Evolutionary conservation across 177 flowering plant species (phyloP), one percentile per base, ranked within the genome.

Genomic region (Tripterygium wilfordii): DNA sequence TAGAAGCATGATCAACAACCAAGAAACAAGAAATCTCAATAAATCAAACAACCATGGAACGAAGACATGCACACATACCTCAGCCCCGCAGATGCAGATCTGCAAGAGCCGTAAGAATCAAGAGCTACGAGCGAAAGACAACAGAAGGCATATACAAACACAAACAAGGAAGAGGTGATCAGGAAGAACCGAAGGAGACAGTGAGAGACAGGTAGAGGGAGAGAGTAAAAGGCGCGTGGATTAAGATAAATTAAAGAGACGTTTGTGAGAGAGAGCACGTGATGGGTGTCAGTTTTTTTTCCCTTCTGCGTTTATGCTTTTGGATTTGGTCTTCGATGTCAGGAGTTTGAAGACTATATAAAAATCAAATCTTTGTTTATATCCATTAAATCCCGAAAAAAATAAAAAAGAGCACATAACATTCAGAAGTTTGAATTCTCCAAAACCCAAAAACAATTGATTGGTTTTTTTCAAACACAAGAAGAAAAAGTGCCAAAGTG

Each of bases 201-300:
- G 13, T 10, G 20, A 12, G 33, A 42, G 18, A n/a, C 3, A 26
- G 10, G 7, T 17, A 28, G 6, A 37, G 32, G 24, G 31, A 40
- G 36, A 24, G 42, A 30, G 25, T 42, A 32, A 58, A 46, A 23
- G 57, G 70, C 70, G 67, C 71, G 70, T 52, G 64, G 69, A 29
- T 63, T 51, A 23, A 62, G 53, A 54, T 39, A 26, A 56, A 51
- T 32, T 49, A 39, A 56, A 53, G 51, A 35, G 41, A 36, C 53
- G 44, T 22, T 37, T 15, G 39, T n/a, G 36, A 46, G 37, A 20
- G 35, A 31, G 48, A 23, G 57, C 46, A 73, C 77, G 77, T 72
- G 77, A 62, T 51, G 30, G 42, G 53, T 45, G 66, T 54, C 64
- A 58, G 65, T 31, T 49, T 56, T 52, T 39, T 8, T 20, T n/a